These are phyloP conservation scores for Candida nitratophila DNA, from an alignment of 805 yeast species.

Conservation along the genomic window DNA sequence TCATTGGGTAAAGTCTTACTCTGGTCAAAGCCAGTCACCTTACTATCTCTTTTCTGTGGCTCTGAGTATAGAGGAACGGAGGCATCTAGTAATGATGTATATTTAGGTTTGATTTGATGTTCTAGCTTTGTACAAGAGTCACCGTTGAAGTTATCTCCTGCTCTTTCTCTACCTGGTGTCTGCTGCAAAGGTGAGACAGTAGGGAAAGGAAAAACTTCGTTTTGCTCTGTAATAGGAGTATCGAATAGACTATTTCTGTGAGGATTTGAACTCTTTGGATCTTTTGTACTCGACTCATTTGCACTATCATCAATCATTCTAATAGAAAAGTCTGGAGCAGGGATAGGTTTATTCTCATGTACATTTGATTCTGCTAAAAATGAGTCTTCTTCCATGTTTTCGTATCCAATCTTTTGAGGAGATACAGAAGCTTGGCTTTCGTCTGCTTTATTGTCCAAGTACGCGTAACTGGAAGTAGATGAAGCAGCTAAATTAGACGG, in stretches of 20 bases:
- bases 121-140: too few relatives aligned
- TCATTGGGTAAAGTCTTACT: too few relatives aligned
- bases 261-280: not conserved
- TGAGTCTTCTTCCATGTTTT: constrained; percentile 12
- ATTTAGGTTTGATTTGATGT: not conserved
- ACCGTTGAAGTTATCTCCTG: not conserved
- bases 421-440: not conserved
- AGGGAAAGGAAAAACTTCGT: not conserved
- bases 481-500: not conserved
- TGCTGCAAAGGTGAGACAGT: not conserved
- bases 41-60: too few relatives aligned
- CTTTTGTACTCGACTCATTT: too few relatives aligned
- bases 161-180: not conserved
- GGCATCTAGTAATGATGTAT: not conserved
- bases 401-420: constrained; percentile 22
- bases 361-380: not conserved
- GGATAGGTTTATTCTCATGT: constrained; percentile 4
- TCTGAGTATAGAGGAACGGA: not conserved
- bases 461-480: not conserved
- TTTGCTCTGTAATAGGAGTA: not conserved
- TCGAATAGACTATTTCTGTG: constrained; percentile 1
- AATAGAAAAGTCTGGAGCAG: not conserved
- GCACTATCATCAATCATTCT: not conserved
- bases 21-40: too few relatives aligned
- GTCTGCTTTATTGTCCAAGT: not conserved